Evolutionary conservation across 2,329 filamentous ascomycete genomes (phyloP).

Genomic region (Monilinia laxa): DNA sequence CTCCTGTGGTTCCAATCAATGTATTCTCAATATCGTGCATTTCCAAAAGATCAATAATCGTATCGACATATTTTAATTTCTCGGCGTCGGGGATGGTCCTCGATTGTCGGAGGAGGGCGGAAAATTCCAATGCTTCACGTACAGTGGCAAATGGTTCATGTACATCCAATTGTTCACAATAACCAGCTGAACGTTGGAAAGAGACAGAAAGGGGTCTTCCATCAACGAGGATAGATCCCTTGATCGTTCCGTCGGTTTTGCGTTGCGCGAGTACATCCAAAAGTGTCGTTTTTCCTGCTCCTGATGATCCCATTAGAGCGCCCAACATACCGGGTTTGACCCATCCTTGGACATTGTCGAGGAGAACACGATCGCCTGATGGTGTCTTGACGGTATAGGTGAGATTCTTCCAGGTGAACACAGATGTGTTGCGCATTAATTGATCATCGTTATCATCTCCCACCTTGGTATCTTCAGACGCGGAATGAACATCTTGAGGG

Average conservation of each 20-base stretch:
- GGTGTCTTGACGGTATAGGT: conserved; percentile 64
- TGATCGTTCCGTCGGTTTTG: conserved; percentile 83
- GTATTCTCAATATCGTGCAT: conserved; percentile 67
- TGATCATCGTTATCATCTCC: conserved; percentile 37
- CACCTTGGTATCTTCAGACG: conserved; percentile 41
- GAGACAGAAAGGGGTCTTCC: conserved; percentile 68
- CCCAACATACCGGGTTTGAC: conserved; percentile 61
- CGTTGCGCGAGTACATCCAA: conserved; percentile 83
- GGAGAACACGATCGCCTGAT: conserved; percentile 62
- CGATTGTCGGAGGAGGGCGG: conserved; percentile 79
- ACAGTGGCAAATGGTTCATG: conserved; percentile 83
- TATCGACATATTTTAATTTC: conserved; percentile 82
- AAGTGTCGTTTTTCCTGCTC: conserved; percentile 88
- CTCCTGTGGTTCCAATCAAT: conserved; percentile 62
- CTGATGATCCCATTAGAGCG: conserved; percentile 58
- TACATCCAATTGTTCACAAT: conserved; percentile 70
- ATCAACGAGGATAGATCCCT: conserved; percentile 73
- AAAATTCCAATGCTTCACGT: conserved; percentile 82
- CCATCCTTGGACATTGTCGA: conserved; percentile 64
- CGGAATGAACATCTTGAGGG: conserved; percentile 21
- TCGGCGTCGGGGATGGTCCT: conserved; percentile 66
- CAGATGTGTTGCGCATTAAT: conserved; percentile 61
- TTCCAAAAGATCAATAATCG: conserved; percentile 63
- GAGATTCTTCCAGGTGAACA: conserved; percentile 75
- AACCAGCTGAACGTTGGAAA: conserved; percentile 89